Evolutionary conservation across 352 stramenopile species (phyloP), one percentile per base, ranked within the genome.

Genomic region (Pythium utonaiense): DNA sequence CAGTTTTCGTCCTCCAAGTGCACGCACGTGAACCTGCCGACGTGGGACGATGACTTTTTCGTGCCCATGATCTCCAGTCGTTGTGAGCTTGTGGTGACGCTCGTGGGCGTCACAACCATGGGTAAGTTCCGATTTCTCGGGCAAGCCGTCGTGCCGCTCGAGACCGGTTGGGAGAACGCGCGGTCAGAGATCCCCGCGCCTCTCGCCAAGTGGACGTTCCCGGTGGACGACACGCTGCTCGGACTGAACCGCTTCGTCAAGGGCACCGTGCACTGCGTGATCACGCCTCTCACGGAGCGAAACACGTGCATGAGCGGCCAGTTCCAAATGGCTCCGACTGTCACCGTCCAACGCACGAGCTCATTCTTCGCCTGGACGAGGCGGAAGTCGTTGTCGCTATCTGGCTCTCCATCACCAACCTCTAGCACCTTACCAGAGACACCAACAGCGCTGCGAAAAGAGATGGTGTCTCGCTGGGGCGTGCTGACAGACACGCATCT

Each of bases 401-500:
- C 73, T 5, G 28, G 5, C 14, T 27, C 73, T 28, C 64, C 75
- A 24, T 86, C 80, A 17, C 82, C 82, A 3, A 44, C 70, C 27
- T 78, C 74, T 13, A 71, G 68, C 1, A 67, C 62, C 36, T 70
- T 71, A 14, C 76, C 78, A 3, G 66, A 74, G 25, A 89, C 71
- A 13, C 69, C 77, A 0, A 89, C 78, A 0, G 47, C 73, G 0
- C 65, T 71, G 14, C 71, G 77, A 19, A 87, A 88, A 53, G 79
- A 71, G 36, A 71, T 89, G 49, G 74, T 90, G 14, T 84, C 76
- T 16, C 77, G 76, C 28, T 93, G 84, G 84, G 84, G 80, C 19
- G 80, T 93, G 54, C 76, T 93, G 21, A 92, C 80, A 3, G 82
- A 91, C 70, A 93, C 84, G 33, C 73, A 76, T 34, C 82, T 93